Evolutionary conservation across 176 grass and related monocot species (phyloP).

Genomic region (Typha latifolia): DNA sequence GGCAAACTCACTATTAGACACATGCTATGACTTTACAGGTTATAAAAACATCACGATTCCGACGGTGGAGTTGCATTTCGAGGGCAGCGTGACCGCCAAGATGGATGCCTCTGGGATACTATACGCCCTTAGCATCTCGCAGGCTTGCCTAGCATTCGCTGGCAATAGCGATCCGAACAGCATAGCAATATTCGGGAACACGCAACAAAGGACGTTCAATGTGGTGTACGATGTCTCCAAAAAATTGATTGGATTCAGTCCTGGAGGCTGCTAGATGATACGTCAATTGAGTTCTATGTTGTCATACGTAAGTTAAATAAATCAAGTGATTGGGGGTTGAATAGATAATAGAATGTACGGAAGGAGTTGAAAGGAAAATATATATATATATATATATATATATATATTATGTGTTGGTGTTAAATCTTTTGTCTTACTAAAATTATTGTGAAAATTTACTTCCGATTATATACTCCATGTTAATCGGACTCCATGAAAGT

Average conservation of each 20-base stretch:
- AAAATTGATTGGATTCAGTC: constrained; percentile 45
- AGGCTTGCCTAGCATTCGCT: constrained; percentile 64
- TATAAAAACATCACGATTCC: constrained; percentile 22
- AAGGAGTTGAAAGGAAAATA: too few relatives aligned
- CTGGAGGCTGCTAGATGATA: constrained; percentile 33
- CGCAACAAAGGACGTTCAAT: constrained; percentile 61
- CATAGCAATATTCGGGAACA: constrained; percentile 51
- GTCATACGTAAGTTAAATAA: not conserved
- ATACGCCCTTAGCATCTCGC: constrained; percentile 26
- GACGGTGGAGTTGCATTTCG: constrained; percentile 39
- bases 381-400: too few relatives aligned
- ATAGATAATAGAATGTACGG: not conserved
- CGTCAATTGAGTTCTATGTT: not conserved
- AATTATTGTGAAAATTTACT: too few relatives aligned
- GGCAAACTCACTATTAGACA: constrained; percentile 29
- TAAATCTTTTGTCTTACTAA: too few relatives aligned
- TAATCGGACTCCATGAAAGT: too few relatives aligned
- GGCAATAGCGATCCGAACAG: constrained; percentile 22
- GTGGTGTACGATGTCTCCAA: constrained; percentile 55
- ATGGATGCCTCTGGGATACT: constrained; percentile 49
- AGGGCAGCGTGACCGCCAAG: constrained; percentile 28
- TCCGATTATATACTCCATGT: too few relatives aligned
- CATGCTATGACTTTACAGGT: constrained; percentile 32
- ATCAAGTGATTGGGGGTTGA: not conserved
- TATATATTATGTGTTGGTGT: too few relatives aligned